These are phyloP conservation scores for Exophiala calicioides DNA, from an alignment of 2,329 filamentous ascomycete species.

Conservation along the genomic window DNA sequence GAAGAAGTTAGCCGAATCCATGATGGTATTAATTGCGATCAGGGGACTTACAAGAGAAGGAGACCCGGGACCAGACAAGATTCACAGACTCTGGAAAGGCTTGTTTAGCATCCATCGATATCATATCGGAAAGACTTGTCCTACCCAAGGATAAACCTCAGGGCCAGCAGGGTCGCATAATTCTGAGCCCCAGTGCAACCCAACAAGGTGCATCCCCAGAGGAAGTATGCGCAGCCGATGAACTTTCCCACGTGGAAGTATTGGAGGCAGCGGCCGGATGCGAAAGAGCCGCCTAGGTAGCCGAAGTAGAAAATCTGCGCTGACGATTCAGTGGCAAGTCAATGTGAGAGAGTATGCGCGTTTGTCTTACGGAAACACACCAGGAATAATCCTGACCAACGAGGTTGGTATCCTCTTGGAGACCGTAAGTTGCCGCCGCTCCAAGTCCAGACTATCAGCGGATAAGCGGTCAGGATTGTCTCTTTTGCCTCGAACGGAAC, in stretches of 20 bases:
- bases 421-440: conserved; percentile 62
- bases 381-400: conserved; percentile 47
- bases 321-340: not conserved
- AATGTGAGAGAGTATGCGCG: not conserved
- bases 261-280: conserved; percentile 33
- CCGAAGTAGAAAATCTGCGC: conserved; percentile 51
- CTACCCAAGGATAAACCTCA: conserved; percentile 55
- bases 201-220: conserved; percentile 52
- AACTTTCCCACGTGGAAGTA: conserved; percentile 43
- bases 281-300: conserved; percentile 37
- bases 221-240: conserved; percentile 58
- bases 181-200: conserved; percentile 55
- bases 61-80: conserved; percentile 8
- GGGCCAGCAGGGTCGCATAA: conserved; percentile 55
- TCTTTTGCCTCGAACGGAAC: not conserved
- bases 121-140: conserved; percentile 40
- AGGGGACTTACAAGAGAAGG: conserved; percentile 6
- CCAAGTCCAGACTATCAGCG: conserved; percentile 53
- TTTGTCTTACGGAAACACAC: conserved; percentile 24
- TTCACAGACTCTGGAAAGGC: conserved; percentile 1
- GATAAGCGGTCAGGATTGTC: not conserved
- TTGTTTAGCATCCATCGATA: not conserved
- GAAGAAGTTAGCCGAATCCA: conserved; percentile 56
- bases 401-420: conserved; percentile 57
- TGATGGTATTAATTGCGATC: not conserved